phyloP scores from a whole-genome alignment of 176 grass and related monocot genomes.

The Bothriochloa decipiens region DNA sequence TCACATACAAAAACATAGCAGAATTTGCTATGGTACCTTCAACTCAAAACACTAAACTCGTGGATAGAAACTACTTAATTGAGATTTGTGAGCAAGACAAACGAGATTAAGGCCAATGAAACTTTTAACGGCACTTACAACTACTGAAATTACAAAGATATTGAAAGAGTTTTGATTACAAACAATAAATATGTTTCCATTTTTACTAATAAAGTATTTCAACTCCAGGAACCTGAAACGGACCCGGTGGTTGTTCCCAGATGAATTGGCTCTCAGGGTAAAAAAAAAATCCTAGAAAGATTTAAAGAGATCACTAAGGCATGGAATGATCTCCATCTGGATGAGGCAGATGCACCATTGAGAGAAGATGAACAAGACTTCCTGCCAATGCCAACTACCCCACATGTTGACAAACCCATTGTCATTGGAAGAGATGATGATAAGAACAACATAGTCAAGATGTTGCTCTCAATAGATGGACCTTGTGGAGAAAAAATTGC shows the following conservation, averaged over 20 bases:
- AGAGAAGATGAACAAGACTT: not conserved
- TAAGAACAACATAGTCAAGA: slow-evolving; percentile 16
- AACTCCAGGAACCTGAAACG: slow-evolving; percentile 23
- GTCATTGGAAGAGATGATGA: slow-evolving; percentile 43
- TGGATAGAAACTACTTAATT: not conserved
- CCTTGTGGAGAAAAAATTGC: not conserved
- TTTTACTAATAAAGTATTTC: slow-evolving; percentile 8
- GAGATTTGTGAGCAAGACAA: not conserved
- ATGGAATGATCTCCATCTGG: slow-evolving; percentile 20
- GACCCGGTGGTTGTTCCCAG: not conserved
- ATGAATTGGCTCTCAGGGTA: slow-evolving; percentile 25
- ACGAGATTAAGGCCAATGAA: not conserved
- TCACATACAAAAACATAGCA: not conserved
- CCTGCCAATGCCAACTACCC: not conserved
- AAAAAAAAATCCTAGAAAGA: slow-evolving; percentile 25
- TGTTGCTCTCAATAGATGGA: slow-evolving; percentile 31
- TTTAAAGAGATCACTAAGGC: slow-evolving; percentile 41
- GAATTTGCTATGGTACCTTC: not conserved
- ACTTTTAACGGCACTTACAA: not conserved
- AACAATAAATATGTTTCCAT: not conserved
- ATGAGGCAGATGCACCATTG: not conserved
- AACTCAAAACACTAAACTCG: not conserved
- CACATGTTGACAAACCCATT: not conserved
- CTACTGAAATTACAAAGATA: not conserved
- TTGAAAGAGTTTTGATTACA: not conserved